phyloP scores from a whole-genome alignment of 306 rosid genomes.

The Fagus sylvatica region DNA sequence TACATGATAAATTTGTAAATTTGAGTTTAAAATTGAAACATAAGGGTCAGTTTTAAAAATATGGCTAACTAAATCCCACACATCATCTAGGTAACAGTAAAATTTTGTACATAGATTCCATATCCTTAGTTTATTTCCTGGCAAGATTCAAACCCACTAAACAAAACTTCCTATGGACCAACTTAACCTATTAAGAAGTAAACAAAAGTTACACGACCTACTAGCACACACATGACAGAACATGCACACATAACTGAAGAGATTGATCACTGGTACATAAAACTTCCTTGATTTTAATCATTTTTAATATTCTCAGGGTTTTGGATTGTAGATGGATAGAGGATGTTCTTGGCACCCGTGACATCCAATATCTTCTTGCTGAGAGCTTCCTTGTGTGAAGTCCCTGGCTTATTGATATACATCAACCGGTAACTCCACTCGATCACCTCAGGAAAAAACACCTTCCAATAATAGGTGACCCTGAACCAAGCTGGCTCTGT shows the following conservation, averaged over 20 bases:
- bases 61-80: no score
- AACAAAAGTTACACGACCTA: background rate
- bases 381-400: constrained; percentile 17
- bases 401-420: constrained; percentile 10
- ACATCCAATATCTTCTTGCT: constrained; percentile 32
- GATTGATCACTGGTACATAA: background rate
- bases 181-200: no score
- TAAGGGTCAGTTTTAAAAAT: no score
- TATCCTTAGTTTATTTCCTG: background rate
- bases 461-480: constrained; percentile 30
- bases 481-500: constrained; percentile 47
- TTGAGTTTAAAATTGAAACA: no score
- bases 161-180: background rate
- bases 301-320: constrained; percentile 10
- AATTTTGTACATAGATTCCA: background rate
- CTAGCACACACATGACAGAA: background rate
- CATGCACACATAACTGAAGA: background rate
- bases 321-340: constrained; percentile 23
- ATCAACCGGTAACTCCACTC: constrained; percentile 27
- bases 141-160: background rate
- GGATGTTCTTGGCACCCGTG: constrained; percentile 20
- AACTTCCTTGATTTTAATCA: constrained; percentile 1
- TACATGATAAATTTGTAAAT: no score
- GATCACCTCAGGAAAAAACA: constrained; percentile 41
- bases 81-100: no score